Base-by-base conservation (phyloP, 345 rosid genomes). In the Alliaria petiolata region DNA sequence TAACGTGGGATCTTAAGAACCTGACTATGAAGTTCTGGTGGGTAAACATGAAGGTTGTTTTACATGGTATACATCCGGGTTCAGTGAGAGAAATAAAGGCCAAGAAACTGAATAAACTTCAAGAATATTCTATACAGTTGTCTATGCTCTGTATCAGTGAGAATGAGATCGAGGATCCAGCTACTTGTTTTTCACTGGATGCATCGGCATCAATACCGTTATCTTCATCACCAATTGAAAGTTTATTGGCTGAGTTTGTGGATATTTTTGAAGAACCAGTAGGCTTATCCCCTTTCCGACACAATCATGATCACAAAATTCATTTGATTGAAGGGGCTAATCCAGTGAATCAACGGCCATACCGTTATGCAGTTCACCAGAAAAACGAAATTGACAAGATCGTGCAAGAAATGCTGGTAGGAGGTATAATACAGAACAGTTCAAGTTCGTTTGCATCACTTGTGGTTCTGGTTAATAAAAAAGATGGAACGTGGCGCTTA, bases 281-380 rank as follows among this genome's bases (percentile, higher is more conserved):
- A 0, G 3, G 7, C 0, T 16, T 44, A 6, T 20, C 19, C 0
- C 49, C 16, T 0, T 15, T n/a, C 0, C 4, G 19, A 7, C 1
- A 15, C 3, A 2, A 5, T 16, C 49, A 44, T 7, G 20, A 44
- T 1, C 10, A 44, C 16, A 16, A 15, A 9, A 44, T 44, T 5
- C 22, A 3, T 2, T 15, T 44, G 19, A n/a, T 15, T 2, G 49
- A 44, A 15, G 49, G 25, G 1, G 25, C 25, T 22, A 22, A 22
- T 3, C 25, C 25, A 3, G 25, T 22, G 25, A 22, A 22, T 22
- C 25, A 22, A 22, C 25, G 3, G 2, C 25, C 25, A 1, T 22
- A 22, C 3, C 25, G 25, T 3, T 22, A 22, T 22, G 25, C 3
- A 1, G 25, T 3, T 22, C 25, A 22, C 3, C 25, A 22, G 3